Percentiles rank a stretch among this genome's conserved stretches.
phyloP scores from a whole-genome alignment of 768 basidiomycete species.

The Rhizopogon vinicolor region DNA sequence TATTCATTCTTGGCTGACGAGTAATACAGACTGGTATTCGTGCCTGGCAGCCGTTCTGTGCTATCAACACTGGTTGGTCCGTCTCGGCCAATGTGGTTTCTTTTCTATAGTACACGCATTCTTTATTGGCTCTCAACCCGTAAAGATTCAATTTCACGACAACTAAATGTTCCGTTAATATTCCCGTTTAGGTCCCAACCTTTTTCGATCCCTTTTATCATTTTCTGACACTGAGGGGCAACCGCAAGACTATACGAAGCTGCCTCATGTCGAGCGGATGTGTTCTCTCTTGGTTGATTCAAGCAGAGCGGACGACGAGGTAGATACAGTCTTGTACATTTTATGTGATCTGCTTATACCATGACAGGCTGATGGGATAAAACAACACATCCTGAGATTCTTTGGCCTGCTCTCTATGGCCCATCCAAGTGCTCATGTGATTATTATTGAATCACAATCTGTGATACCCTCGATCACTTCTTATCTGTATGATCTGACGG shows the following conservation, averaged over 20 bases:
- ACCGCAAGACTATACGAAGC: conserved; percentile 22
- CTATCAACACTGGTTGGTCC: conserved; percentile 45
- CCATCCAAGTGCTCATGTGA: conserved; percentile 33
- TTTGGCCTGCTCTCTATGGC: conserved; percentile 35
- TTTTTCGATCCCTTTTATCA: conserved; percentile 41
- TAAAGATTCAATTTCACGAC: conserved; percentile 27
- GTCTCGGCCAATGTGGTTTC: conserved; percentile 47
- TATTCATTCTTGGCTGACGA: background rate
- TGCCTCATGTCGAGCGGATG: conserved; percentile 43
- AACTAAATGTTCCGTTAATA: background rate
- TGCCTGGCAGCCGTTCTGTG: conserved; percentile 37
- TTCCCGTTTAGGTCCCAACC: conserved; percentile 32
- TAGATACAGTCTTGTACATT: conserved; percentile 17
- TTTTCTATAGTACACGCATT: conserved; percentile 43
- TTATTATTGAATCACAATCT: conserved; percentile 43
- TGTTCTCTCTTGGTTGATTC: conserved; percentile 46
- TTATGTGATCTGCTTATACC: background rate
- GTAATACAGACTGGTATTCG: conserved; percentile 29
- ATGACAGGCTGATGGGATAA: conserved; percentile 31
- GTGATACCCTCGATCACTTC: conserved; percentile 64
- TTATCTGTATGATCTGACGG: conserved; percentile 47
- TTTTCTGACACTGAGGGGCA: conserved; percentile 24
- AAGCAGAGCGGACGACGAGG: conserved; percentile 36
- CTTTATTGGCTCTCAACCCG: conserved; percentile 52
- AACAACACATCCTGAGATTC: conserved; percentile 33